phyloP scores from a whole-genome alignment of 345 rosid species.

The Hevea brasiliensis region DNA sequence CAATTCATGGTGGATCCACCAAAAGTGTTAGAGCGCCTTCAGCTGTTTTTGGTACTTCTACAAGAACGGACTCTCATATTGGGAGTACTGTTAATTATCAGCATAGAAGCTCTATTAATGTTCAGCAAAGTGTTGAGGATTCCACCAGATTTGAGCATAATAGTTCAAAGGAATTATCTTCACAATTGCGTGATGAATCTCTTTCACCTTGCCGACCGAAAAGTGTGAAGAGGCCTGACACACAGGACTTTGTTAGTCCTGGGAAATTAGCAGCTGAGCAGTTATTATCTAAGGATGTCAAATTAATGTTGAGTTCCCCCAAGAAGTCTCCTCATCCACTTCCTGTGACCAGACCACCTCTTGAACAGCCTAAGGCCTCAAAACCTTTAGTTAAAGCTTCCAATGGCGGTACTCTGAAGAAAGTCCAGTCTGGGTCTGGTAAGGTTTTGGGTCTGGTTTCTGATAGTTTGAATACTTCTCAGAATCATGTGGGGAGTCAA shows the following conservation, averaged over 20 bases:
- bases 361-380: no score
- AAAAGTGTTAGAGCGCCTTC: conserved; percentile 36
- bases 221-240: conserved; percentile 33
- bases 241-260: conserved; percentile 33
- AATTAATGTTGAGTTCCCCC: conserved; percentile 47
- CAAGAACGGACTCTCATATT: conserved; percentile 29
- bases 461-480: conserved; percentile 43
- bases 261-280: conserved; percentile 41
- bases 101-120: conserved; percentile 28
- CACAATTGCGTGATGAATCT: conserved; percentile 32
- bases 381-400: conserved; percentile 46
- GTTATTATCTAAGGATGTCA: conserved; percentile 38
- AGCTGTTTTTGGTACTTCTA: conserved; percentile 33
- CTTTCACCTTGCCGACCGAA: conserved; percentile 30
- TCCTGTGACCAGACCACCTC: conserved; percentile 23
- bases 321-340: conserved; percentile 42
- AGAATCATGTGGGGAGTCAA: conserved; percentile 45
- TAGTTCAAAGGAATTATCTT: conserved; percentile 32
- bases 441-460: conserved; percentile 41
- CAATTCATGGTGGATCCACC: conserved; percentile 61
- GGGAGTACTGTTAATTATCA: conserved; percentile 11
- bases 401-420: conserved; percentile 40
- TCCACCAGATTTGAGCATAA: conserved; percentile 35
- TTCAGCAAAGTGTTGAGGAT: conserved; percentile 32
- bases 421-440: conserved; percentile 40